phyloP scores from a whole-genome alignment of 257 asterid genomes.

The Orobanche coerulescens region DNA sequence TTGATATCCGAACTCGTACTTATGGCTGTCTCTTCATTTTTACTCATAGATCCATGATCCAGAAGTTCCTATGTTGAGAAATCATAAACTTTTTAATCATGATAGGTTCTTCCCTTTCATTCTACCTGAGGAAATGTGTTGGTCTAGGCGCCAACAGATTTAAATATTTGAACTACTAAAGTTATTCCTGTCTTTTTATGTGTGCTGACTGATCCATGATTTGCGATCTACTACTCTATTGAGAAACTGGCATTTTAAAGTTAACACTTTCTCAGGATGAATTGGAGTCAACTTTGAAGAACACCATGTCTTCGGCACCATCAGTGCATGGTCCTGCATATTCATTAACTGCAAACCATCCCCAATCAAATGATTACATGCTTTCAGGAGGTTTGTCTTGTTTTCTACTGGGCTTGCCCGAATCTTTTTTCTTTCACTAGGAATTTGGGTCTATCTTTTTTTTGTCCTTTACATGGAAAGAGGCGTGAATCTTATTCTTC shows the following conservation, averaged over 20 bases:
- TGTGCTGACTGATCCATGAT: no score
- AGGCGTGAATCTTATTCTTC: no score
- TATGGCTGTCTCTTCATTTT: slow-evolving; percentile 3
- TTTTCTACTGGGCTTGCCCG: slow-evolving; percentile 16
- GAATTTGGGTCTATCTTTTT: no score
- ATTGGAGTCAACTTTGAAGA: slow-evolving; percentile 50
- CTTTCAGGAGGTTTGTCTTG: slow-evolving; percentile 46
- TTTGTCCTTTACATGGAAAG: no score
- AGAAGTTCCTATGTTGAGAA: no score
- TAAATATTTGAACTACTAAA: no score
- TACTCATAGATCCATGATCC: slow-evolving; percentile 13
- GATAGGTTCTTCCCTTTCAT: no score
- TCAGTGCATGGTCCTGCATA: slow-evolving; percentile 38
- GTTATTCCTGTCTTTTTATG: no score
- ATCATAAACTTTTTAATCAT: no score
- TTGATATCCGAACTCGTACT: slow-evolving; percentile 10
- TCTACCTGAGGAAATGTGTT: no score
- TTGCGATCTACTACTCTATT: background rate
- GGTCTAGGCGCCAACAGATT: no score
- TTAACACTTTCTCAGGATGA: slow-evolving; percentile 41
- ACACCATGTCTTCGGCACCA: slow-evolving; percentile 37
- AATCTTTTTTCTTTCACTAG: slow-evolving; percentile 14
- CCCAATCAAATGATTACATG: slow-evolving; percentile 29
- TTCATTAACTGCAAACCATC: slow-evolving; percentile 39
- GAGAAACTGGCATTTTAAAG: slow-evolving; percentile 18